These are phyloP conservation scores for Globisporangium polare DNA, from an alignment of 352 stramenopile species.

Conservation along the genomic window DNA sequence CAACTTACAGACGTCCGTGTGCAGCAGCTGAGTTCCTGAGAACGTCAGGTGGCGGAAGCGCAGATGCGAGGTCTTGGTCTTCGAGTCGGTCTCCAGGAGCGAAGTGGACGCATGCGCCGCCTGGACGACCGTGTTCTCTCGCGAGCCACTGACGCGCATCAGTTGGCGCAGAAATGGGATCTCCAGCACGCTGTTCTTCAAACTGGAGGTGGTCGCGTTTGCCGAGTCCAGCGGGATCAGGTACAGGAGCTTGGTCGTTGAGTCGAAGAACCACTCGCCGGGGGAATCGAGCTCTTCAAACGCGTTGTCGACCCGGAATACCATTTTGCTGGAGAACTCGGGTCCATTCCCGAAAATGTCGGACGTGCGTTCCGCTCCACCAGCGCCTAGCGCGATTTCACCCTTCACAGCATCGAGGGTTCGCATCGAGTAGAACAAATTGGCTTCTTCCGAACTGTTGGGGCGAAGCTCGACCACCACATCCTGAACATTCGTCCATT, in stretches of 20 bases:
- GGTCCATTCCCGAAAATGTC: slow-evolving; percentile 35
- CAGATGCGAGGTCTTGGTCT: slow-evolving; percentile 29
- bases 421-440: slow-evolving; percentile 37
- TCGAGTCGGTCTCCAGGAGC: slow-evolving; percentile 46
- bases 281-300: slow-evolving; percentile 56
- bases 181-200: slow-evolving; percentile 35
- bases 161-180: slow-evolving; percentile 62
- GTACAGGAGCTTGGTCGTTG: slow-evolving; percentile 37
- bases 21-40: slow-evolving; percentile 52
- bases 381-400: slow-evolving; percentile 36
- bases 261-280: slow-evolving; percentile 69
- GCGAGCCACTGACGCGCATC: slow-evolving; percentile 50
- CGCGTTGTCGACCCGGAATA: slow-evolving; percentile 65
- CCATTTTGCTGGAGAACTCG: slow-evolving; percentile 5
- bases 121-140: slow-evolving; percentile 45
- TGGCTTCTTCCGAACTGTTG: slow-evolving; percentile 25
- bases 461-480: slow-evolving; percentile 34
- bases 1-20: slow-evolving; percentile 57
- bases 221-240: slow-evolving; percentile 46
- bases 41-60: slow-evolving; percentile 60
- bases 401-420: slow-evolving; percentile 19
- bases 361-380: slow-evolving; percentile 46
- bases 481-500: slow-evolving; percentile 31
- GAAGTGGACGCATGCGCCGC: slow-evolving; percentile 37
- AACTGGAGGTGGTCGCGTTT: slow-evolving; percentile 15